These are phyloP conservation scores for Nitzschia putrida DNA, from an alignment of 108 stramenopile species.

Conservation along the genomic window DNA sequence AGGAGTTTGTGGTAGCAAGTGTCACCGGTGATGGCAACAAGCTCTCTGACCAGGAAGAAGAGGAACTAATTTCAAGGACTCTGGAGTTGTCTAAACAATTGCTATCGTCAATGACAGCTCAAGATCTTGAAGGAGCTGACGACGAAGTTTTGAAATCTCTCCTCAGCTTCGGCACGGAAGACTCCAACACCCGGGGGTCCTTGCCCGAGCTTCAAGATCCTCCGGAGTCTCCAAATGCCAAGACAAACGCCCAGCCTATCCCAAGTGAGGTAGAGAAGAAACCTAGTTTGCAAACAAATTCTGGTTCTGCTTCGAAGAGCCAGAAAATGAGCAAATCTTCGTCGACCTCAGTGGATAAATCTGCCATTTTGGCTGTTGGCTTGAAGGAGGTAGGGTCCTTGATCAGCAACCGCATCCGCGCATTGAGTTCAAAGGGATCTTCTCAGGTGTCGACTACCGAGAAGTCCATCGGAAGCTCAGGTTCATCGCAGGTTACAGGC, in stretches of 20 bases:
- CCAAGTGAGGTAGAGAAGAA: no score
- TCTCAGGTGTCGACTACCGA: no score
- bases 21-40: background rate
- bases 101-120: slow-evolving; percentile 22
- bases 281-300: no score
- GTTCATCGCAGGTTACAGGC: no score
- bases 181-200: background rate
- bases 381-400: no score
- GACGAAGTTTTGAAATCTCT: slow-evolving; percentile 20
- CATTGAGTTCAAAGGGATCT: no score
- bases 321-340: no score
- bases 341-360: no score
- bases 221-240: background rate
- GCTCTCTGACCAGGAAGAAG: slow-evolving; percentile 24
- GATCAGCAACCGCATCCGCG: no score
- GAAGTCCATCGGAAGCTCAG: no score
- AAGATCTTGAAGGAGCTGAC: slow-evolving; percentile 24
- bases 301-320: no score
- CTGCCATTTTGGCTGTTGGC: no score
- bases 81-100: slow-evolving; percentile 38
- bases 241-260: background rate
- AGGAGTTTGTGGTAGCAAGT: background rate
- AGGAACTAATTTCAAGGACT: slow-evolving; percentile 29
- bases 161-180: slow-evolving; percentile 7
- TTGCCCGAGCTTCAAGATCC: background rate